Base-by-base conservation (phyloP, 169 alveolate genomes). In the Plasmodium relictum region DNA sequence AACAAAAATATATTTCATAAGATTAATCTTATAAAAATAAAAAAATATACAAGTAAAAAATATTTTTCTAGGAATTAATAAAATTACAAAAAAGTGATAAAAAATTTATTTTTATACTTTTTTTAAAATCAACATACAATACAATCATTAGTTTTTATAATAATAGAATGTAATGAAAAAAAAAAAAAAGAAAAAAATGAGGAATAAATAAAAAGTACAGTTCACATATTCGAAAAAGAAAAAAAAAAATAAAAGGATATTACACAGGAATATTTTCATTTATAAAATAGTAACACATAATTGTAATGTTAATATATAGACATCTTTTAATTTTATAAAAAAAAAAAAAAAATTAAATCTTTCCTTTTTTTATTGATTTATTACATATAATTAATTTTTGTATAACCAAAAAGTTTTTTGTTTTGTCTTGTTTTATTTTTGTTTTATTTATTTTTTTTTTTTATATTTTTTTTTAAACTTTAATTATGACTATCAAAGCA, bases 401-500 rank as follows among this genome's bases (percentile, higher is more conserved):
- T 48, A 14, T 48, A 10, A 48, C 58, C 2, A 9, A 4, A 14
- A 48, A 48, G 1, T 0, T 48, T 48, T 31, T 31, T 31, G 39
- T 31, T 18, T 59, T 59, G 69, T 10, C 20, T 5, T n/a, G 14
- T 14, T 24, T 59, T 59, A n/a, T 59, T 59, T 26, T 31, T 24
- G 26, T 9, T n/a, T n/a, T 65, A 8, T 22, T 26, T 63, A 7
- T 18, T 59, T 16, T 14, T 58, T 58, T 58, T 3, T 58, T 58
- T 58, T 20, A 4, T 58, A 37, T 3, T 71, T 59, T 71, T 50
- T 20, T 18, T 5, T 48, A 42, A 22, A n/a, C 37, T 41, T 8
- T 52, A 76, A 74, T 9, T 20, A 76, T 76, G 88, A 44, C 41
- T 24, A 42, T 74, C 10, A 41, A 61, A 5, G 42, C 63, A 14